Conservation (phyloP, 176 grass and related monocot species). For the Oryza nivara region DNA sequence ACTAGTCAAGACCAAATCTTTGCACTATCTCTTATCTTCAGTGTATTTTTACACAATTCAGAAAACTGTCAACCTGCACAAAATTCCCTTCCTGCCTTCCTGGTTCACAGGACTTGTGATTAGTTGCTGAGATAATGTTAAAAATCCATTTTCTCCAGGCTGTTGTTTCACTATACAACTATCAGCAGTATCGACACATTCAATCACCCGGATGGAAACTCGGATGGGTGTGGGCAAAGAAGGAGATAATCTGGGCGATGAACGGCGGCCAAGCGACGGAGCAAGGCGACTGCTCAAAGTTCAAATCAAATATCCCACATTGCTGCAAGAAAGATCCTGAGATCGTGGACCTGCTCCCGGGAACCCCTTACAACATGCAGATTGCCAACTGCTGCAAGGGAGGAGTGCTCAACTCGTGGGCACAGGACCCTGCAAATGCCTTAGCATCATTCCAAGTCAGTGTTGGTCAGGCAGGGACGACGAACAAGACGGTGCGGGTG, state of each 20-base stretch:
- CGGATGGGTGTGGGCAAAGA: slow-evolving; percentile 73
- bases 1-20: background rate
- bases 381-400: slow-evolving; percentile 82
- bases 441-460: slow-evolving; percentile 67
- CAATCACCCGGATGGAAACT: slow-evolving; percentile 77
- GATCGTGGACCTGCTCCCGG: slow-evolving; percentile 71
- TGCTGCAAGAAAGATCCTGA: slow-evolving; percentile 68
- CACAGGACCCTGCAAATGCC: slow-evolving; percentile 65
- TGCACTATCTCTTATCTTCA: background rate
- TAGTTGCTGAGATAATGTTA: slow-evolving; percentile 17
- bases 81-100: no score
- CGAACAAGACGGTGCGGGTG: slow-evolving; percentile 52
- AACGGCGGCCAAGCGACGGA: slow-evolving; percentile 69
- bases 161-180: slow-evolving; percentile 75
- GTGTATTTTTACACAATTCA: background rate
- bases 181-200: slow-evolving; percentile 86
- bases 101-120: background rate
- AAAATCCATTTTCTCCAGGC: slow-evolving; percentile 47
- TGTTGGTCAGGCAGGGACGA: slow-evolving; percentile 73
- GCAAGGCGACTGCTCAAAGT: slow-evolving; percentile 87
- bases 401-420: slow-evolving; percentile 66
- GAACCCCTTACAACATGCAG: slow-evolving; percentile 70
- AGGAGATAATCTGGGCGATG: slow-evolving; percentile 84
- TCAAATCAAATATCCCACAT: slow-evolving; percentile 65
- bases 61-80: background rate